Base-by-base conservation (phyloP, 2,329 filamentous ascomycete species). In the Venturia aucupariae region DNA sequence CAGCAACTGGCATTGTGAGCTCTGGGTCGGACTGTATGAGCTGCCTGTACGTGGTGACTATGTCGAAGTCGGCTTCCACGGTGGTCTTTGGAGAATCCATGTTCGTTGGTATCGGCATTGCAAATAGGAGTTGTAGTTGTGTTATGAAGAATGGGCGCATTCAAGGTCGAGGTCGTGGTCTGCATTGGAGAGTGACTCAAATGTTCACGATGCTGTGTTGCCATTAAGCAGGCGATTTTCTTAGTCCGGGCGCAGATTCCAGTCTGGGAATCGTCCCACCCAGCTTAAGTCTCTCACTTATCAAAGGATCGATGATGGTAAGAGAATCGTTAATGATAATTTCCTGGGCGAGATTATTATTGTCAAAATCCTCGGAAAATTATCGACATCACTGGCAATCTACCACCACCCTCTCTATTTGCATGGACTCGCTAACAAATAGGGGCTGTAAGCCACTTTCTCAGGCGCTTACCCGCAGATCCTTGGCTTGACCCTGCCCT, bases 1-100 rank as follows among this genome's bases (percentile, higher is more conserved):
- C 92, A 24, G 94, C 94, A 64, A 99, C 90, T 67, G 94, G 92
- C 85, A 96, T 97, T 42, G 93, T 97, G 63, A 97, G 83, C 67
- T 96, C 90, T 13, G 89, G 83, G 74, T 97, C 92, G 62, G 84
- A 81, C 65, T 73, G 73, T 66, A 90, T 82, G 60, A 89, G 82
- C 61, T 80, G 77, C 70, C 84, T 81, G 78, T 90, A 90, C 59
- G 85, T 84, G 64, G 81, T 77, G 69, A 89, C 86, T 67, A 90
- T 86, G 74, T 81, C 77, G 70, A 79, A 79, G 7, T 67, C 51
- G 0, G 55, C 22, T n/a, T 38, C 32, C 1, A 30, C 15, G 3
- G 30, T 38, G 22, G 32, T 10, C 32, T 8, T 15, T 32, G 51
- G 13, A 35, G 27, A 6, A 8, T 27, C 15, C 27, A 57, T 57